These are phyloP conservation scores for Retiboletus flavoniger DNA, from an alignment of 1,284 basidiomycete species.

Conservation along the genomic window DNA sequence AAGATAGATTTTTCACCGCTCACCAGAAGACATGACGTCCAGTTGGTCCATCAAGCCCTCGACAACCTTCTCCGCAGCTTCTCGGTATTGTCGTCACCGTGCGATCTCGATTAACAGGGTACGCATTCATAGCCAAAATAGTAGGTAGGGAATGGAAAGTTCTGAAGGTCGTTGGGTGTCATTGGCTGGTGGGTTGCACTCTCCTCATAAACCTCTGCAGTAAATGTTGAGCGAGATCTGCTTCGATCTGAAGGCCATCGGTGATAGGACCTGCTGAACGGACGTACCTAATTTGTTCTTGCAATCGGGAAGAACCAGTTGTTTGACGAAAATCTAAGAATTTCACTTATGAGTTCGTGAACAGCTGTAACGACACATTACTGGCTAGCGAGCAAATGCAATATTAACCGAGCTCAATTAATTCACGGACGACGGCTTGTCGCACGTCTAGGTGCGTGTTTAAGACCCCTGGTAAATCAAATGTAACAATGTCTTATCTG, in stretches of 20 bases:
- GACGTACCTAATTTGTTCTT: slow-evolving; percentile 36
- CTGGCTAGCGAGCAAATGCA: slow-evolving; percentile 25
- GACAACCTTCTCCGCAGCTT: slow-evolving; percentile 62
- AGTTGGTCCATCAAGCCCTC: slow-evolving; percentile 62
- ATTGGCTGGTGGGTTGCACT: slow-evolving; percentile 17
- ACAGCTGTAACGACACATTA: slow-evolving; percentile 33
- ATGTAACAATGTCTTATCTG: slow-evolving; percentile 29
- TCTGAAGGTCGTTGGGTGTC: slow-evolving; percentile 17
- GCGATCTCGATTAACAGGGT: slow-evolving; percentile 70
- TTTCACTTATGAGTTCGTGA: slow-evolving; percentile 36
- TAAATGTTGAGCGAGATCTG: slow-evolving; percentile 20
- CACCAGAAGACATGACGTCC: slow-evolving; percentile 63
- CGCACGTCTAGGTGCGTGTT: slow-evolving; percentile 27
- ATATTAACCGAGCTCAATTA: slow-evolving; percentile 38
- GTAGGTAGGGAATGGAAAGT: slow-evolving; percentile 28
- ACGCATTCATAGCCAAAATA: slow-evolving; percentile 68
- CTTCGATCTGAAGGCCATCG: slow-evolving; percentile 27
- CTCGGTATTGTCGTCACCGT: slow-evolving; percentile 63
- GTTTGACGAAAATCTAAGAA: slow-evolving; percentile 32
- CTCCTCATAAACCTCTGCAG: slow-evolving; percentile 30
- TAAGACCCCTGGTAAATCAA: slow-evolving; percentile 34
- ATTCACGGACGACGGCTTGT: slow-evolving; percentile 30
- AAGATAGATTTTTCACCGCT: slow-evolving; percentile 13
- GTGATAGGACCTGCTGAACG: slow-evolving; percentile 32
- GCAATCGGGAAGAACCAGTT: slow-evolving; percentile 15